Percentiles rank a stretch among this genome's conserved stretches.
Evolutionary conservation across 1,284 basidiomycete genomes (phyloP).

Genomic region (Naganishia liquefaciens): DNA sequence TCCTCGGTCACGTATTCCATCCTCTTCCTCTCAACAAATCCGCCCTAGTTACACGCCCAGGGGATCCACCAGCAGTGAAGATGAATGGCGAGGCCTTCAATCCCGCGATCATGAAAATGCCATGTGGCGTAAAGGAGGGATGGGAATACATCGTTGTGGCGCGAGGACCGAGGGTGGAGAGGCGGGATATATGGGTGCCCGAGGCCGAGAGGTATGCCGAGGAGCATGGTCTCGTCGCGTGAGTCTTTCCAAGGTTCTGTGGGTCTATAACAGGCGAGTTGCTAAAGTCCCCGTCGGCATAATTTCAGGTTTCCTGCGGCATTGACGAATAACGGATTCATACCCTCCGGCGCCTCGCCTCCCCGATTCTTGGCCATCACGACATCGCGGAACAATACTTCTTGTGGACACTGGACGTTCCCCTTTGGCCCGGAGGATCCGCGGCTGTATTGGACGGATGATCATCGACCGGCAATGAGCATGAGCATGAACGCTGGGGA

Average conservation of each 20-base stretch:
- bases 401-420: constrained; percentile 18
- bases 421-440: constrained; percentile 23
- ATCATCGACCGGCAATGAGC: constrained; percentile 10
- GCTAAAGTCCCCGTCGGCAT: too few relatives aligned
- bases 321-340: background rate
- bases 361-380: constrained; percentile 6
- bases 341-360: background rate
- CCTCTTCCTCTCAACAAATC: background rate
- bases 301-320: constrained; percentile 12
- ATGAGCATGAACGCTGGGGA: constrained; percentile 15
- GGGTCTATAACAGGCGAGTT: too few relatives aligned
- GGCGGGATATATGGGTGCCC: constrained; percentile 20
- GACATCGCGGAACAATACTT: constrained; percentile 11
- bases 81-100: constrained; percentile 16
- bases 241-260: background rate
- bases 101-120: constrained; percentile 24
- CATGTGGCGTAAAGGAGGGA: constrained; percentile 1
- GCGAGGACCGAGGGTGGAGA: constrained; percentile 8
- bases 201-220: constrained; percentile 3
- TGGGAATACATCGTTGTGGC: constrained; percentile 24
- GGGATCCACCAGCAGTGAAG: background rate
- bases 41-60: background rate
- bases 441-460: constrained; percentile 19
- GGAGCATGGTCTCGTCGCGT: constrained; percentile 22
- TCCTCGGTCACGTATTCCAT: constrained; percentile 7